phyloP scores from a whole-genome alignment of 164 flowering plant species.

The Chimonanthus salicifolius region DNA sequence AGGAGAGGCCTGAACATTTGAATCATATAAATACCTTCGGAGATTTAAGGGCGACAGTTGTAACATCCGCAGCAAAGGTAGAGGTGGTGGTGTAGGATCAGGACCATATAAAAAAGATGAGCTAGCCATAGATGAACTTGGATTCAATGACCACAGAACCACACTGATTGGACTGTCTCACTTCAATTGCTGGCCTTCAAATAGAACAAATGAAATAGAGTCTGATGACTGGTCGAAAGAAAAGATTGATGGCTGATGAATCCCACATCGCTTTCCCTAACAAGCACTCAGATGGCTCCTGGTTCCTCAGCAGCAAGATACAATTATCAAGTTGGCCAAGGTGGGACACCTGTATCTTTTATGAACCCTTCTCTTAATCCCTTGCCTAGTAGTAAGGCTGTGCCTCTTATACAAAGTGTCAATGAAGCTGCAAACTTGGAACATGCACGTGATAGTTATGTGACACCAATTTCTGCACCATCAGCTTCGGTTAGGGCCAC shows the following conservation, averaged over 20 bases:
- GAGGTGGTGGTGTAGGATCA: too few species aligned
- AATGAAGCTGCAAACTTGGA: constrained; percentile 26
- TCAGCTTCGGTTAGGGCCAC: constrained; percentile 32
- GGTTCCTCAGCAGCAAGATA: constrained; percentile 49
- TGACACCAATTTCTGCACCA: constrained; percentile 19
- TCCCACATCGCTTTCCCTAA: constrained; percentile 46
- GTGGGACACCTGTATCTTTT: constrained; percentile 30
- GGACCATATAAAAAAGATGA: too few species aligned
- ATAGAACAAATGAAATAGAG: too few species aligned
- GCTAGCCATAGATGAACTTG: too few species aligned
- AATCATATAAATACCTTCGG: too few species aligned
- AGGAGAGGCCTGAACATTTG: too few species aligned
- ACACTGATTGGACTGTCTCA: too few species aligned
- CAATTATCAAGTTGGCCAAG: constrained; percentile 45
- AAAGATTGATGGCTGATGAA: not conserved
- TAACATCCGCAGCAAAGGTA: too few species aligned
- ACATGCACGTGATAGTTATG: constrained; percentile 29
- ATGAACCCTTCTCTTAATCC: constrained; percentile 31
- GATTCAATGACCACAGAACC: too few species aligned
- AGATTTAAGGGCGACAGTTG: too few species aligned
- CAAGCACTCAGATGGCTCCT: constrained; percentile 46
- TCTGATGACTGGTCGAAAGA: too few species aligned
- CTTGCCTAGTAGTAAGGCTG: constrained; percentile 28
- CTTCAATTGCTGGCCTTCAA: too few species aligned
- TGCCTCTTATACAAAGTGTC: constrained; percentile 14